Evolutionary conservation across 805 yeast species (phyloP).

Genomic region (Kodamaea lidongshanica): DNA sequence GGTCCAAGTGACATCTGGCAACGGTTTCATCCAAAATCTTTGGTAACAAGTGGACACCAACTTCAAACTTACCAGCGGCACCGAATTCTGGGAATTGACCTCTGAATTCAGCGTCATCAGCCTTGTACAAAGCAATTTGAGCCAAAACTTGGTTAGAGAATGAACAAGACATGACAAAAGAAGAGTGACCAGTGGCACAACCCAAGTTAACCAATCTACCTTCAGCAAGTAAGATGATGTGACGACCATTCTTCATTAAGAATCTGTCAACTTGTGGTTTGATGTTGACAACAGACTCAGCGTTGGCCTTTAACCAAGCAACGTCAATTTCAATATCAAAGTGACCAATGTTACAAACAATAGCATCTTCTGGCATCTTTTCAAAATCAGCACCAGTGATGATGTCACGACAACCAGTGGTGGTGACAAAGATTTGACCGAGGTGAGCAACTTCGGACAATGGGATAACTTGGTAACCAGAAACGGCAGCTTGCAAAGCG

Average conservation of each 20-base stretch:
- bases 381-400: slow-evolving; percentile 83
- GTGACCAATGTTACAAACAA: slow-evolving; percentile 99
- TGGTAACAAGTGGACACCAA: slow-evolving; percentile 95
- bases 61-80: slow-evolving; percentile 82
- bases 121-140: slow-evolving; percentile 94
- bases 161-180: slow-evolving; percentile 98
- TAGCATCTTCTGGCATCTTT: slow-evolving; percentile 97
- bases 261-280: slow-evolving; percentile 99
- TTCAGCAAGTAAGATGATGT: slow-evolving; percentile 92
- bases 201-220: slow-evolving; percentile 99
- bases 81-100: slow-evolving; percentile 79
- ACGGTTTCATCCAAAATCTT: slow-evolving; percentile 98
- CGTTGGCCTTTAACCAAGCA: slow-evolving; percentile 96
- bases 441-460: slow-evolving; percentile 87
- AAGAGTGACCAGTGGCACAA: slow-evolving; percentile 99
- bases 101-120: slow-evolving; percentile 76
- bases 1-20: slow-evolving; percentile 92
- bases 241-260: slow-evolving; percentile 83
- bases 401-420: slow-evolving; percentile 99
- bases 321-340: slow-evolving; percentile 98
- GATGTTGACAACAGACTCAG: slow-evolving; percentile 90
- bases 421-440: slow-evolving; percentile 98
- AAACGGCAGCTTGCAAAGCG: slow-evolving; percentile 98
- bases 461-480: slow-evolving; percentile 95
- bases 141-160: slow-evolving; percentile 99